phyloP scores from a whole-genome alignment of 371 early-diverging fungal species.

The Chytridiales sp. region DNA sequence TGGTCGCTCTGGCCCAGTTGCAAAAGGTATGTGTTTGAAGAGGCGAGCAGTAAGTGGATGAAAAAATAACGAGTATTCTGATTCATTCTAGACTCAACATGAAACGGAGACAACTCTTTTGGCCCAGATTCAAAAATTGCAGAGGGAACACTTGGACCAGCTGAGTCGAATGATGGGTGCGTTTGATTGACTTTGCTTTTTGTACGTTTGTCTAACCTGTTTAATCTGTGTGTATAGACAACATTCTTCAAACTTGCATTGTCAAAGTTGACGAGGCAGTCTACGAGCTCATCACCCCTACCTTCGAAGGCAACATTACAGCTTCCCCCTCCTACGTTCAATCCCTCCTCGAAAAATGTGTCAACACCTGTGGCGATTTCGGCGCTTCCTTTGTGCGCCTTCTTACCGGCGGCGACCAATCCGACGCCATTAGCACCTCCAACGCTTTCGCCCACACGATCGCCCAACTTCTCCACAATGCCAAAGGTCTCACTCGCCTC shows the following conservation, averaged over 20 bases:
- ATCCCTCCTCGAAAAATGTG: constrained; percentile 85
- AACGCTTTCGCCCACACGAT: constrained; percentile 80
- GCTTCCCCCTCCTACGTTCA: constrained; percentile 90
- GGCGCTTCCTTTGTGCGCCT: constrained; percentile 63
- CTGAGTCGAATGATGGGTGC: constrained; percentile 79
- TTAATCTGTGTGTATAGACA: constrained; percentile 53
- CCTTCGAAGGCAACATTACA: constrained; percentile 79
- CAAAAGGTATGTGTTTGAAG: constrained; percentile 56
- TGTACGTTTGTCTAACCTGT: constrained; percentile 1
- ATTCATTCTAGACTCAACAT: constrained; percentile 18
- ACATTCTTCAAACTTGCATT: constrained; percentile 82
- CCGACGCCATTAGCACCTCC: constrained; percentile 82
- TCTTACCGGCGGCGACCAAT: constrained; percentile 64
- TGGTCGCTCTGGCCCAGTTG: constrained; percentile 77
- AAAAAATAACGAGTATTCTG: background rate
- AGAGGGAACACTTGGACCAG: constrained; percentile 66
- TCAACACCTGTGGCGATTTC: constrained; percentile 77
- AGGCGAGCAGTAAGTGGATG: background rate
- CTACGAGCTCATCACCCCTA: constrained; percentile 78
- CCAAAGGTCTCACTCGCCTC: constrained; percentile 86
- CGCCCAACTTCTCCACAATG: constrained; percentile 77
- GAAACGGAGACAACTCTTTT: constrained; percentile 61
- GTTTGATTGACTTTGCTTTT: background rate
- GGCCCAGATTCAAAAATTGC: constrained; percentile 63
- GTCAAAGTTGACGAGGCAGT: constrained; percentile 84